Evolutionary conservation across 129 eudicot species (phyloP), one percentile per base, ranked within the genome.

Genomic region (Chrysanthemum makinoi): DNA sequence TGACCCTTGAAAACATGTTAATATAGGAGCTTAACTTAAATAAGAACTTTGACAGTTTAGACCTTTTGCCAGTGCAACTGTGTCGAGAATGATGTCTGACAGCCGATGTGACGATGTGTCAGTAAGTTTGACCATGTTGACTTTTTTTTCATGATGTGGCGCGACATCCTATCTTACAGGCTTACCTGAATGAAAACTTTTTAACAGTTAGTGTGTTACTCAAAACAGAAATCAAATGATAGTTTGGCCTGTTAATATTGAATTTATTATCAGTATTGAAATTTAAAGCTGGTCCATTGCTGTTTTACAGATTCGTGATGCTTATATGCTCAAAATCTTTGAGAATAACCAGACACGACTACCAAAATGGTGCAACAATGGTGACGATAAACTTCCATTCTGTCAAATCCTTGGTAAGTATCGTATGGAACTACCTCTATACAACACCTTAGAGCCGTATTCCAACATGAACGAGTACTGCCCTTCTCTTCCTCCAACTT

Each of bases 361-460:
- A 62, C 97, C 99, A 10, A 74, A 72, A 12, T 95, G 99, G 99
- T 95, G 99, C 83, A 88, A 86, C 86, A 84, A 80, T 47, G 91
- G 83, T 44, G 82, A 78, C 10, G 85, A 86, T 60, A 43, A 70
- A 80, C 83, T 84, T 22, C 89, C 88, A 2, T 95, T 95, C 59
- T 95, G 99, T 85, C 99, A 95, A 84, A 95, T 95, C 48, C 91
- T 95, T 17, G 99, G 99, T 10, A 94, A 95, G 80, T 95, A 90
- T 76, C 91, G 82, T 33, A 90, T 95, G 99, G 99, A 95, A 70
- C 58, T 95, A 63, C 99, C 99, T 5, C 65, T 70, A 2, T 95
- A 87, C 81, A 95, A 95, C 85, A 95, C 99, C 24, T 64, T 95
- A 74, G 96, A 87, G 85, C 89, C 97, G 26, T 95, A 95, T 69